Conservation (phyloP, 2,329 filamentous ascomycete genomes). For the Nakataea oryzae region DNA sequence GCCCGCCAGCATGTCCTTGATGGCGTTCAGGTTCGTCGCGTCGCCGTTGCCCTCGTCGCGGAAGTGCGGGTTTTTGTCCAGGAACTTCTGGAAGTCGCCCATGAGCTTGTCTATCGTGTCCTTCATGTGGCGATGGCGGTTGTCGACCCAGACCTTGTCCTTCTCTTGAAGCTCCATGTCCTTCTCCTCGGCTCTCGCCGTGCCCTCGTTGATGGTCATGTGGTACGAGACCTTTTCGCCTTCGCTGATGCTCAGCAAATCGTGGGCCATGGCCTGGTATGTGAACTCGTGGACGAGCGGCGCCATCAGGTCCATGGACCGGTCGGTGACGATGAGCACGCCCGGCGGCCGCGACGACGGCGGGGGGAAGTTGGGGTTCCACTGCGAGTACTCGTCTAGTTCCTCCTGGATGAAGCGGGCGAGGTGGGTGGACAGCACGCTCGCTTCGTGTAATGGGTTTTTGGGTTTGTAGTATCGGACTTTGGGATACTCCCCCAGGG, state of each 20-base stretch:
- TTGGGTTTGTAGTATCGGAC: slow-evolving; percentile 82
- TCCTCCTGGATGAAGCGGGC: slow-evolving; percentile 88
- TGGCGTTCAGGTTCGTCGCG: slow-evolving; percentile 72
- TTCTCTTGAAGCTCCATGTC: slow-evolving; percentile 87
- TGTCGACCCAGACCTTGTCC: slow-evolving; percentile 91
- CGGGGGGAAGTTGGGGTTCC: slow-evolving; percentile 75
- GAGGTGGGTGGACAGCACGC: slow-evolving; percentile 76
- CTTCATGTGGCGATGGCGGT: slow-evolving; percentile 94
- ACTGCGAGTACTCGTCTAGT: slow-evolving; percentile 79
- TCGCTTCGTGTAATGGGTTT: slow-evolving; percentile 71
- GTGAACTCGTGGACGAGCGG: slow-evolving; percentile 93
- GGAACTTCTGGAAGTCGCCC: slow-evolving; percentile 84
- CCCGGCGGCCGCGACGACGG: slow-evolving; percentile 68
- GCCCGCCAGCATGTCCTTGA: slow-evolving; percentile 94
- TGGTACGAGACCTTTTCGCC: slow-evolving; percentile 81
- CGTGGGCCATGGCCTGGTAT: slow-evolving; percentile 97
- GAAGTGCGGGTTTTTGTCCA: slow-evolving; percentile 86
- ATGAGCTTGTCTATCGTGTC: slow-evolving; percentile 92
- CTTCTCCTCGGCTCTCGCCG: slow-evolving; percentile 62
- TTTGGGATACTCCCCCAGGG: slow-evolving; percentile 86
- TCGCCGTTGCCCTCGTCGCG: slow-evolving; percentile 49
- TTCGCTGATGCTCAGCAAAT: slow-evolving; percentile 80
- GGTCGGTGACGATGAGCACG: slow-evolving; percentile 76
- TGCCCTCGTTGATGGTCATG: slow-evolving; percentile 67
- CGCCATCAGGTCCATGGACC: slow-evolving; percentile 84